Base-by-base conservation (phyloP, 78 protist species). In the Chrysochromulina tobinii region DNA sequence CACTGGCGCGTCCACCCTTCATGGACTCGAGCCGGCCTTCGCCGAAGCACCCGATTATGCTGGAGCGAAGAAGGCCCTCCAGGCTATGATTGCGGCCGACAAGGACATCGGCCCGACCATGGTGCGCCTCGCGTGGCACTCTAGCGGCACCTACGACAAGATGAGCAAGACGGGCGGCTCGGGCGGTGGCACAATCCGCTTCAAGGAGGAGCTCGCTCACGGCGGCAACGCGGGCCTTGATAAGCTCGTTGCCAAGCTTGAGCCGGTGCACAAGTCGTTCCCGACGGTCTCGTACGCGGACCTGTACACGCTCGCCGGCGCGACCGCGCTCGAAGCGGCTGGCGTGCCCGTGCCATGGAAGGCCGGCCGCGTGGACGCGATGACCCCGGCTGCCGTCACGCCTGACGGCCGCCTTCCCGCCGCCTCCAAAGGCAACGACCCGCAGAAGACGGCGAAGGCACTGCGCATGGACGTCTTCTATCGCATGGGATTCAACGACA, bases 61-160 rank as follows among this genome's bases (percentile, higher is more conserved):
- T 3, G 57, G 83, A 1, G 83, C 83, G 11, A 75, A 75, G 83
- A 57, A 54, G 3, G 83, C 83, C 25, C 20, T 75, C 58, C 72
- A 66, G 72, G 72, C 25, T 5, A 0, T 86, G n/a, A 61, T 86
- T 9, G 1, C 14, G 18, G 27, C 21, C 15, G 89, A 86, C 15
- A 25, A 21, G 6, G 58, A 86, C 57, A 8, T 55, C 17, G 89
- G 86, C 14, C 97, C 97, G 17, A 50, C 64, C 12, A 12, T 96
- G 38, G 91, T 96, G 27, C 94, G 97, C 38, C 92, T 96, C 59
- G 96, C 96, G 84, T 96, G 97, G 97, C 97, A 96, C 81, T 89
- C 94, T 18, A 57, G 92, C 11, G 97, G 95, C 48, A 79, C 87
- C 23, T 94, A 75, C 90, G 75, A 67, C 91, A 88, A 77, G 91